phyloP scores from a whole-genome alignment of 345 rosid genomes.

The Combretum micranthum region DNA sequence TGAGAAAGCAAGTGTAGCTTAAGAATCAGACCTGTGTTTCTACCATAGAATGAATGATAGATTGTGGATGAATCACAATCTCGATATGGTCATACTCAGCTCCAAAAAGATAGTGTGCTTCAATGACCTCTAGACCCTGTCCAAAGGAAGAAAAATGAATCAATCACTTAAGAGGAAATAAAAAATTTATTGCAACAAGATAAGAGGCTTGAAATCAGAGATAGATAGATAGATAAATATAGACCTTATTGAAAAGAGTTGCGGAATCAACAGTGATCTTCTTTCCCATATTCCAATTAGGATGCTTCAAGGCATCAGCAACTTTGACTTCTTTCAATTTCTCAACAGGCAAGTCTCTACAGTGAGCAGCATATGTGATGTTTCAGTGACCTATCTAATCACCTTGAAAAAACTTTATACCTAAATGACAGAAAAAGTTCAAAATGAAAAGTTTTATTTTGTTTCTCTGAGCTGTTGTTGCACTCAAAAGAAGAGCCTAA shows the following conservation, averaged over 20 bases:
- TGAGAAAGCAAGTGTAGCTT: background rate
- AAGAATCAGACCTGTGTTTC: conserved; percentile 67
- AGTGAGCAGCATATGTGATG: background rate
- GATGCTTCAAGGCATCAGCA: conserved; percentile 97
- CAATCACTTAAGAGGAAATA: conserved; percentile 1
- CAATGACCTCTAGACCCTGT: conserved; percentile 95
- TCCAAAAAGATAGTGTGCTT: conserved; percentile 95
- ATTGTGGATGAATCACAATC: conserved; percentile 89
- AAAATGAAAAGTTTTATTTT: too few species aligned
- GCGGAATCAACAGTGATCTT: conserved; percentile 97
- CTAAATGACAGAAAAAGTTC: too few species aligned
- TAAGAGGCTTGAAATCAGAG: background rate
- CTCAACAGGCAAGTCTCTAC: conserved; percentile 86
- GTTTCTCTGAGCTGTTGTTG: too few species aligned
- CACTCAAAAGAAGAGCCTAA: conserved; percentile 1
- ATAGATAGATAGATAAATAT: conserved; percentile 1
- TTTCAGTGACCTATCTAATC: conserved; percentile 11
- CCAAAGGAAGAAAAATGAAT: background rate
- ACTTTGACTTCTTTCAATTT: conserved; percentile 87
- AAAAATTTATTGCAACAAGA: background rate
- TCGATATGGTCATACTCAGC: conserved; percentile 85
- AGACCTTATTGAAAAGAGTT: conserved; percentile 92
- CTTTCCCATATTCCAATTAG: conserved; percentile 96
- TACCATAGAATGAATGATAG: conserved; percentile 88
- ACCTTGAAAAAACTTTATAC: background rate